Percentiles rank a stretch among this genome's conserved stretches.
These are phyloP conservation scores for Volutella citrinella DNA, from an alignment of 2,329 filamentous ascomycete species.

Conservation along the genomic window DNA sequence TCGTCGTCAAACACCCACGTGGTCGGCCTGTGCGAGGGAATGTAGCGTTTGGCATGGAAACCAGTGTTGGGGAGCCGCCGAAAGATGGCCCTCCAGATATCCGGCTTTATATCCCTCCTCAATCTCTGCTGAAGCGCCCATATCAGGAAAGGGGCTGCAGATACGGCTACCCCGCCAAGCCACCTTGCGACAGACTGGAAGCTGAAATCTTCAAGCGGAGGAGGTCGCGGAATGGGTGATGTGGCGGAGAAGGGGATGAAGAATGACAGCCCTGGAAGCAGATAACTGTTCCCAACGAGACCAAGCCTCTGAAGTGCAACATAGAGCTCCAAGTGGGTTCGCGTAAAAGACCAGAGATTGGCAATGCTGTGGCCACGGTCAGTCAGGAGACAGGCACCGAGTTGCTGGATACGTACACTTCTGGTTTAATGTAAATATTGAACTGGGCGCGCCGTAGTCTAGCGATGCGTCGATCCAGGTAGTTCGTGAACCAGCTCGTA, in stretches of 20 bases:
- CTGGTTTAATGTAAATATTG: conserved; percentile 20
- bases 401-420: conserved; percentile 21
- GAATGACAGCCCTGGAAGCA: conserved; percentile 45
- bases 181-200: conserved; percentile 40
- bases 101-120: conserved; percentile 32
- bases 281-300: conserved; percentile 38
- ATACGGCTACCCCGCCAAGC: conserved; percentile 39
- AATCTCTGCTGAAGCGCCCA: conserved; percentile 43
- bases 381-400: conserved; percentile 1
- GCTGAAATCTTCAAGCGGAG: conserved; percentile 37
- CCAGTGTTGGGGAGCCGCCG: conserved; percentile 38
- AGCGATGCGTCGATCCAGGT: conserved; percentile 25
- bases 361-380: conserved; percentile 23
- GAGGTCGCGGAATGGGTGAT: conserved; percentile 49
- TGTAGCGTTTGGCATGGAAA: conserved; percentile 23
- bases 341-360: conserved; percentile 40
- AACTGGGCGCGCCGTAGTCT: conserved; percentile 22
- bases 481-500: conserved; percentile 25
- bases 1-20: conserved; percentile 16
- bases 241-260: conserved; percentile 53
- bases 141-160: conserved; percentile 44
- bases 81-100: conserved; percentile 39
- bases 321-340: conserved; percentile 50
- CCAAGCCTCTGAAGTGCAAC: conserved; percentile 51
- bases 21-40: conserved; percentile 16